Conservation (phyloP, 176 grass and related monocot genomes). For the Paspalum notatum region DNA sequence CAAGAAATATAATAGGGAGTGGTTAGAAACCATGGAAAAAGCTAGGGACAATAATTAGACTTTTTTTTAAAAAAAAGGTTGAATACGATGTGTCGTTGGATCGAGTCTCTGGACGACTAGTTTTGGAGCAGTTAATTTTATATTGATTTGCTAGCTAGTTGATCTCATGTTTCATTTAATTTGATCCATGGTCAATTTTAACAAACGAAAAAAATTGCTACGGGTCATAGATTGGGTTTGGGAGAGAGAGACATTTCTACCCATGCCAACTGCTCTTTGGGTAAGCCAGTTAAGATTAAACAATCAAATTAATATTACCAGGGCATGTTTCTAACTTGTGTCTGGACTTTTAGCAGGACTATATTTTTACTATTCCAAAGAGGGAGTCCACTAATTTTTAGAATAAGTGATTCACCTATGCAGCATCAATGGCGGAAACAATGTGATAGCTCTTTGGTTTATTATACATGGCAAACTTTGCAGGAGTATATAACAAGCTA, state of each 20-base stretch:
- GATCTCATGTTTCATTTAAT: constrained; percentile 17
- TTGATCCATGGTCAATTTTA: constrained; percentile 13
- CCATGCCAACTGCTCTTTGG: neutral
- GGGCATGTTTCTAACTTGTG: neutral
- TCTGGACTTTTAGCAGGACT: neutral
- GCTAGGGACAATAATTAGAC: constrained; percentile 52
- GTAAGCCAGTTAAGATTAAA: no score
- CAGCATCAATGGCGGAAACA: no score
- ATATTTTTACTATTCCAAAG: no score
- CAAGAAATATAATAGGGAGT: constrained; percentile 68
- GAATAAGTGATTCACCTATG: no score
- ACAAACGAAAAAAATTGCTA: neutral
- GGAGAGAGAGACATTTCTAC: neutral
- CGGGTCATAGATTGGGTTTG: neutral
- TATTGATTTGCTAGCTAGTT: neutral
- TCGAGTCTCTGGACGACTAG: constrained; percentile 7
- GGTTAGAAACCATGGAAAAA: constrained; percentile 61
- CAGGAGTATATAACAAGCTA: neutral
- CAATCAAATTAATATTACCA: no score
- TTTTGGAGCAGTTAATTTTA: constrained; percentile 35
- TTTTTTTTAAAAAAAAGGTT: constrained; percentile 35
- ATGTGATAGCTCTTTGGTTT: neutral
- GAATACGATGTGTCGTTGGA: constrained; percentile 53
- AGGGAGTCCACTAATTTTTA: no score
- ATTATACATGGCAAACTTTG: neutral